These are phyloP conservation scores for Coniosporium tulheliwenetii DNA, from an alignment of 2,329 filamentous ascomycete species.

Conservation along the genomic window DNA sequence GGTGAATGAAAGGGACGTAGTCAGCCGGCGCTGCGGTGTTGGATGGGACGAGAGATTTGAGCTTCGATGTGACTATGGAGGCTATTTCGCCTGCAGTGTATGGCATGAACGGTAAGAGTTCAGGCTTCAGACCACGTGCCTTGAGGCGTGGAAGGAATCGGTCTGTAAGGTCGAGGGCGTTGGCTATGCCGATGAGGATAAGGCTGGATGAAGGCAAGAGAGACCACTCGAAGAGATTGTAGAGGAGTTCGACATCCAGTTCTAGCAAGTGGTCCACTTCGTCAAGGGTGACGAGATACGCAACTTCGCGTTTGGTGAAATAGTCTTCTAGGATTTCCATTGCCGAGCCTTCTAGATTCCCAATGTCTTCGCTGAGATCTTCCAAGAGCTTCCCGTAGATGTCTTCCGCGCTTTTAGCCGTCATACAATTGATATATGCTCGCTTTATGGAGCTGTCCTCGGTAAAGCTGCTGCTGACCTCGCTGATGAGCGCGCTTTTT, in stretches of 20 bases:
- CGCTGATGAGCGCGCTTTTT: slow-evolving; percentile 84
- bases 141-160: slow-evolving; percentile 89
- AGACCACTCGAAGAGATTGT: slow-evolving; percentile 94
- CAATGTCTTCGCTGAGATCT: slow-evolving; percentile 43
- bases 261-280: slow-evolving; percentile 92
- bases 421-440: slow-evolving; percentile 92
- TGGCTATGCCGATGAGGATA: slow-evolving; percentile 82
- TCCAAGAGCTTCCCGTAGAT: slow-evolving; percentile 68
- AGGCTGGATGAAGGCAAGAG: slow-evolving; percentile 66
- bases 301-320: slow-evolving; percentile 24
- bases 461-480: slow-evolving; percentile 50
- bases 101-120: slow-evolving; percentile 79
- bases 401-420: slow-evolving; percentile 75
- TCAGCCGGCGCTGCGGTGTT: slow-evolving; percentile 32
- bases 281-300: slow-evolving; percentile 78
- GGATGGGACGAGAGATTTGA: slow-evolving; percentile 55
- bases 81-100: slow-evolving; percentile 83
- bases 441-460: slow-evolving; percentile 41
- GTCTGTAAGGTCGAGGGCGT: slow-evolving; percentile 88
- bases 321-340: slow-evolving; percentile 45
- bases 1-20: slow-evolving; percentile 78
- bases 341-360: slow-evolving; percentile 50
- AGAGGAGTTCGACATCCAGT: slow-evolving; percentile 74
- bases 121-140: slow-evolving; percentile 78
- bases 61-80: slow-evolving; percentile 67